A percentile compares a stretch with the other conserved stretches of the same genome.
These are phyloP conservation scores for Trichophyton simii DNA, from an alignment of 2,329 filamentous ascomycete species.

Conservation along the genomic window DNA sequence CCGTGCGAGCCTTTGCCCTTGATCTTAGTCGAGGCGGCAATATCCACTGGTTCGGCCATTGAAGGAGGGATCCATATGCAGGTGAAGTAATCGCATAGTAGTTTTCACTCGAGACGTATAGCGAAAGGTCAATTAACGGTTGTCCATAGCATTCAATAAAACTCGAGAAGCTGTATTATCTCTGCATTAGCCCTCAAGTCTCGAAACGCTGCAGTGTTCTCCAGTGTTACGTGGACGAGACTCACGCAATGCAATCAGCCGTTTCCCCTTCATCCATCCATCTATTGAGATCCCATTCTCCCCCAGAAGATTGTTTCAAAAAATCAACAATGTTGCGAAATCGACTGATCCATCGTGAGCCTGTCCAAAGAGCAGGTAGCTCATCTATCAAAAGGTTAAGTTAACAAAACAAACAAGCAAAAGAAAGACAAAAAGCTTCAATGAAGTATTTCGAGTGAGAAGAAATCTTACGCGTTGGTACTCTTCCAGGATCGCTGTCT, in stretches of 20 bases:
- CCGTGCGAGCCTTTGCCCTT: slow-evolving; percentile 56
- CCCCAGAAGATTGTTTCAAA: slow-evolving; percentile 35
- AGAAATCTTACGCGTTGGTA: slow-evolving; percentile 51
- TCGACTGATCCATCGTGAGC: slow-evolving; percentile 40
- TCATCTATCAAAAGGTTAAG: slow-evolving; percentile 31
- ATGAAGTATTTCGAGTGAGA: background rate
- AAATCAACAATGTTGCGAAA: slow-evolving; percentile 44
- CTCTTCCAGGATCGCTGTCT: slow-evolving; percentile 58
- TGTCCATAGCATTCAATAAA: slow-evolving; percentile 65
- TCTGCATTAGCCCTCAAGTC: background rate
- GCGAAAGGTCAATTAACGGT: slow-evolving; percentile 67
- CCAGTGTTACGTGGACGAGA: background rate
- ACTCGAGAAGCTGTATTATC: slow-evolving; percentile 37
- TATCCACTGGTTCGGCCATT: slow-evolving; percentile 81
- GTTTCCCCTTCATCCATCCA: slow-evolving; percentile 30
- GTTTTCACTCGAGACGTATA: slow-evolving; percentile 84
- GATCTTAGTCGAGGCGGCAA: slow-evolving; percentile 61
- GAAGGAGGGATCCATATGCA: slow-evolving; percentile 65
- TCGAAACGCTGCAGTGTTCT: background rate
- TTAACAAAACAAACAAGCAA: background rate
- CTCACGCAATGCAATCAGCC: slow-evolving; percentile 41
- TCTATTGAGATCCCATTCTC: slow-evolving; percentile 38
- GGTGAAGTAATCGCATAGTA: slow-evolving; percentile 67
- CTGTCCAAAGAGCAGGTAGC: slow-evolving; percentile 46
- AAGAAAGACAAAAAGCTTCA: background rate